These are phyloP conservation scores for Olyra latifolia DNA, from an alignment of 176 grass and related monocot genomes.

Conservation along the genomic window DNA sequence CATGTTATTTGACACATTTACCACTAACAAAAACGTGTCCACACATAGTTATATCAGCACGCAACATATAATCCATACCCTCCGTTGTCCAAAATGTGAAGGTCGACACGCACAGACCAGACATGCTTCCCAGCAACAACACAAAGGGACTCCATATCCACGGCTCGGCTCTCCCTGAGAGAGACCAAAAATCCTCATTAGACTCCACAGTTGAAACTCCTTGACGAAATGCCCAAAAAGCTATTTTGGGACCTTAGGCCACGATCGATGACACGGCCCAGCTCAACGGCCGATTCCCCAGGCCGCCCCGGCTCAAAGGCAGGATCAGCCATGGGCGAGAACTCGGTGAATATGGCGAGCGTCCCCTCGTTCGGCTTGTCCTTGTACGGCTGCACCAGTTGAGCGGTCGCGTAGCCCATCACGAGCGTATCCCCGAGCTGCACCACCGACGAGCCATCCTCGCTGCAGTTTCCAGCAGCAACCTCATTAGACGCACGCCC, in stretches of 20 bases:
- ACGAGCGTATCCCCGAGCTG: slow-evolving; percentile 88
- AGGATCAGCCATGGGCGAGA: slow-evolving; percentile 97
- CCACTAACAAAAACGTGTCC: not conserved
- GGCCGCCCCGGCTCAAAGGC: slow-evolving; percentile 81
- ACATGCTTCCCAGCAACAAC: slow-evolving; percentile 88
- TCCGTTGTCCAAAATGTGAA: slow-evolving; percentile 98
- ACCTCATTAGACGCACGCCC: not conserved
- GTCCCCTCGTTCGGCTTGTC: slow-evolving; percentile 91
- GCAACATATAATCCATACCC: slow-evolving; percentile 55
- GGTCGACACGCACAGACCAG: slow-evolving; percentile 81
- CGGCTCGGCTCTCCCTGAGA: slow-evolving; percentile 83
- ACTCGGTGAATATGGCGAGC: slow-evolving; percentile 87
- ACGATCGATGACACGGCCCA: slow-evolving; percentile 82
- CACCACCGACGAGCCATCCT: slow-evolving; percentile 85
- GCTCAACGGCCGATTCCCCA: slow-evolving; percentile 79
- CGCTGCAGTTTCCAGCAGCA: slow-evolving; percentile 36
- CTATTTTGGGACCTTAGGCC: slow-evolving; percentile 67
- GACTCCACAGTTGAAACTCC: not conserved
- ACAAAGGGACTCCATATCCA: slow-evolving; percentile 97
- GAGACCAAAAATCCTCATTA: not conserved
- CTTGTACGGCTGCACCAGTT: slow-evolving; percentile 82
- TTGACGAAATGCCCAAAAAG: not conserved
- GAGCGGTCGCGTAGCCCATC: slow-evolving; percentile 78
- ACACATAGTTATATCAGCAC: slow-evolving; percentile 3
- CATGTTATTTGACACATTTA: not conserved